Percentiles rank a stretch among this genome's conserved stretches.
phyloP scores from a whole-genome alignment of 345 rosid genomes.

The Tarenaya hassleriana region DNA sequence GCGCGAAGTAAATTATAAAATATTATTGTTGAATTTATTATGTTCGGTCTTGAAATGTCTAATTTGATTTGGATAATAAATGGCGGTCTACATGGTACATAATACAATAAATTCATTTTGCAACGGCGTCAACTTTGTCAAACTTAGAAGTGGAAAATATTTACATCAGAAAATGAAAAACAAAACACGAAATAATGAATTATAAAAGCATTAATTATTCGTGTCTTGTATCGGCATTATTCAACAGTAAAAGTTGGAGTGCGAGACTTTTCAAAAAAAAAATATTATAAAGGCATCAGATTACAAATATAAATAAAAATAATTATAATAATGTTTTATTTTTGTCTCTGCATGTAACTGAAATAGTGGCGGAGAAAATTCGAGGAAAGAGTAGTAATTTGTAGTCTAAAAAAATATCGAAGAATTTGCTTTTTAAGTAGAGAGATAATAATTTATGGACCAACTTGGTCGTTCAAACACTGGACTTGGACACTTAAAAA shows the following conservation, averaged over 20 bases:
- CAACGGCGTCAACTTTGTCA: too few species aligned
- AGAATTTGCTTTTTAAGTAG: neutral
- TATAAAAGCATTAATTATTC: neutral
- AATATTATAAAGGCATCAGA: neutral
- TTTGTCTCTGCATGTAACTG: too few species aligned
- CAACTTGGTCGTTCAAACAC: conserved; percentile 21
- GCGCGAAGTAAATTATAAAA: too few species aligned
- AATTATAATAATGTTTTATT: neutral
- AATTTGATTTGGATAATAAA: too few species aligned
- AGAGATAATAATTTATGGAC: conserved; percentile 1
- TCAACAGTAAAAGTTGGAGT: conserved; percentile 27
- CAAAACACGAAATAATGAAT: neutral
- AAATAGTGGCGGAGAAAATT: conserved; percentile 20
- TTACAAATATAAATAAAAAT: neutral
- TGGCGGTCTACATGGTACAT: too few species aligned
- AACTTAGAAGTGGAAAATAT: too few species aligned
- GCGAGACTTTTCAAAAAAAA: conserved; percentile 21
- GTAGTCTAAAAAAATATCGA: neutral
- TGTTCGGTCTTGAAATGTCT: too few species aligned
- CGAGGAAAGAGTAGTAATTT: conserved; percentile 9
- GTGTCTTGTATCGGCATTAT: conserved; percentile 5
- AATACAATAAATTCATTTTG: too few species aligned
- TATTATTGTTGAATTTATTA: too few species aligned
- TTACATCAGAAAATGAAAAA: neutral
- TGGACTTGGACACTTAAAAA: too few species aligned